Evolutionary conservation across 208 protist species (phyloP).

Genomic region (Crithidia sp.): DNA sequence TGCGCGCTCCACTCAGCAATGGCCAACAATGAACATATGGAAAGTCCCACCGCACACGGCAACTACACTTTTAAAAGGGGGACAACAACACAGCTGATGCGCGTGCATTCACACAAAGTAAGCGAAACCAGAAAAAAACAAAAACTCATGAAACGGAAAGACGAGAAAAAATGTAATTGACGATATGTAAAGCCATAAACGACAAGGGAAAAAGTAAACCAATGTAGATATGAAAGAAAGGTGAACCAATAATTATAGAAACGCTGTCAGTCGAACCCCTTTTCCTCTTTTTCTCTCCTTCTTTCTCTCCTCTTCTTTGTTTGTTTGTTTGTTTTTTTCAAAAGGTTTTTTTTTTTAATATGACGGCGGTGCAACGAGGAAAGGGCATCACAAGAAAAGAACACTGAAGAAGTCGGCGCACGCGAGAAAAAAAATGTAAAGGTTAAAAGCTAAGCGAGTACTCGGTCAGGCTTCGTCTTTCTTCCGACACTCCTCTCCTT

Average conservation of each 20-base stretch:
- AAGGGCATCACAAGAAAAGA: no score
- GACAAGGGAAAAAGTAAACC: background rate
- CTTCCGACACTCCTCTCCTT: background rate
- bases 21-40: no score
- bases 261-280: constrained; percentile 10
- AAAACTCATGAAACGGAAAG: background rate
- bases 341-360: background rate
- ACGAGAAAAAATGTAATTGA: background rate
- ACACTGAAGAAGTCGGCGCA: no score
- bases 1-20: no score
- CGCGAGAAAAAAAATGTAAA: no score
- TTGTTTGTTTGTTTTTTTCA: constrained; percentile 2
- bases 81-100: no score
- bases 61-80: no score
- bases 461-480: background rate
- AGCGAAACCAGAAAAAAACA: background rate
- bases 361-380: no score
- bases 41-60: no score
- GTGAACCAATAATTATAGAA: background rate
- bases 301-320: background rate
- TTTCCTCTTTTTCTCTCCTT: constrained; percentile 4
- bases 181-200: background rate
- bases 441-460: no score
- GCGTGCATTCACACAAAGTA: background rate
- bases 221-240: background rate